Base-by-base conservation (phyloP, 306 rosid species). In the Parietaria judaica region DNA sequence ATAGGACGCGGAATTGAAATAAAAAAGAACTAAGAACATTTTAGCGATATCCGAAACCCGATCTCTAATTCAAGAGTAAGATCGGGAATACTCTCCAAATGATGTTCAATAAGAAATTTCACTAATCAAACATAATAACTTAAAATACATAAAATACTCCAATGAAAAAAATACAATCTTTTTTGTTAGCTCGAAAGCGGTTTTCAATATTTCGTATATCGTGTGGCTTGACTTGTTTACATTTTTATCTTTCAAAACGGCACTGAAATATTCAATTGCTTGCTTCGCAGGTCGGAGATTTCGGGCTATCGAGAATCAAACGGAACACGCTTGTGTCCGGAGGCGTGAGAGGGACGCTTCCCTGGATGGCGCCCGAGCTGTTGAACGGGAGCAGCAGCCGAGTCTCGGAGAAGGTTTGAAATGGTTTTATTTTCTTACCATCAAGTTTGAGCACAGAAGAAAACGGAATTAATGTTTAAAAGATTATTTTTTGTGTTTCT, bases 311-410 rank as follows among this genome's bases (percentile, higher is more conserved):
- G 11, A 84, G 87, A 83, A 94, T 94, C 53, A 88, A 86, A 57
- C 77, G 84, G 58, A 94, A 94, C 76, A 94, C 99, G 13, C 79
- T 94, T 38, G 90, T 88, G 64, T 84, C 95, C 7, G 97, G 97
- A 58, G 99, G 99, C 54, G 97, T 88, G 16, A 68, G 95, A 73
- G 99, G 99, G 66, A 88, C 99, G 55, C 99, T 94, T 67, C 97
- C 99, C 35, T 94, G 97, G 97, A 94, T 88, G 97, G 99, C 97
- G 11, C 99, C 99, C 0, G 99, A 94, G 64, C 69, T 94, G 72
- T 76, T 94, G 43, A 86, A 81, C 65, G 90, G 99, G 39, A 78
- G 85, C 73, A 88, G 90, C 68, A 82, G 72, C 37, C 72, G 82
- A 72, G 99, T 94, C 58, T 86, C 97, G 51, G 95, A 94, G 73